Evolutionary conservation across 176 grass and related monocot species (phyloP).

Genomic region (Elaeis guineensis): DNA sequence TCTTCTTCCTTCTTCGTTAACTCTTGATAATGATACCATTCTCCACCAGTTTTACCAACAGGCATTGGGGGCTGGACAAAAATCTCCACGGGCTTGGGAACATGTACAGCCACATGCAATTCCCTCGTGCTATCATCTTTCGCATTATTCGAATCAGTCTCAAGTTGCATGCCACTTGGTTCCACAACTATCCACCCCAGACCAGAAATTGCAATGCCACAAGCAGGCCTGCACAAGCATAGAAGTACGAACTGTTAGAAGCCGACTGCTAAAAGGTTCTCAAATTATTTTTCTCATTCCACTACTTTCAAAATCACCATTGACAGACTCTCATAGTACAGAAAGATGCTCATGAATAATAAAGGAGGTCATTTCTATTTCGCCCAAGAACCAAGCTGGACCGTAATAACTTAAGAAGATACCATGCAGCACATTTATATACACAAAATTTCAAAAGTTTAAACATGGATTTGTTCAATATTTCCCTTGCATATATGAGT

Average conservation of each 20-base stretch:
- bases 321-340: no score
- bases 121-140: conserved; percentile 25
- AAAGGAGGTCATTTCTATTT: no score
- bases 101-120: conserved; percentile 58
- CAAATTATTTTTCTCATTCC: no score
- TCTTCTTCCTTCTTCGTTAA: conserved; percentile 67
- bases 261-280: no score
- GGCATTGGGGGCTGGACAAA: conserved; percentile 64
- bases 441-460: background rate
- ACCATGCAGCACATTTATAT: no score
- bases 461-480: background rate
- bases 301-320: no score
- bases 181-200: conserved; percentile 86
- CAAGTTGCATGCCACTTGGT: conserved; percentile 31
- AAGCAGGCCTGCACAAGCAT: conserved; percentile 52
- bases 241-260: no score
- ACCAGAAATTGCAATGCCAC: conserved; percentile 82
- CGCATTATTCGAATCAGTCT: background rate
- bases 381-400: no score
- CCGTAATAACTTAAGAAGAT: no score
- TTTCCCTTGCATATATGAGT: background rate
- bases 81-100: conserved; percentile 77
- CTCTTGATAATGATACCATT: conserved; percentile 77
- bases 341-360: no score
- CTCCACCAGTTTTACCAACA: conserved; percentile 40